Base-by-base conservation (phyloP, 1,139 yeast genomes). In the Nadsonia commutata region DNA sequence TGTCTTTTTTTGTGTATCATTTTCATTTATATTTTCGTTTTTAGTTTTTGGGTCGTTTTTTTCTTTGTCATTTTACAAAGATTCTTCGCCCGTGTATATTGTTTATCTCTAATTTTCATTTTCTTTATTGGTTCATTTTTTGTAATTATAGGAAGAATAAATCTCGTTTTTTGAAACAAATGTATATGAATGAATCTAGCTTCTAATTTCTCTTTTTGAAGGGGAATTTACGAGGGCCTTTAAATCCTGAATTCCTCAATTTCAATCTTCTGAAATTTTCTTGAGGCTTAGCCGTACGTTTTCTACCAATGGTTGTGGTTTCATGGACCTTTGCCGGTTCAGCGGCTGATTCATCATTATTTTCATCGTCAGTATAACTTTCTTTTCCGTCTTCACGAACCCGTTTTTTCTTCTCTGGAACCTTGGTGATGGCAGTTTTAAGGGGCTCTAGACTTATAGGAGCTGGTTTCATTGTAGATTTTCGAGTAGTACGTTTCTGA, bases 1-100 rank as follows among this genome's bases (percentile, higher is more conserved):
- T 18, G 4, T 9, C 38, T 18, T 9, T 36, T 36, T 3, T 36
- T 36, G n/a, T 17, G 7, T 8, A 13, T 19, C 13, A 18, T 20
- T n/a, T 36, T 9, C 20, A 5, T 36, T 8, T 16, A 18, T 4
- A 17, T 36, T 36, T 3, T 36, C 20, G 16, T 36, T 13, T 17
- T 13, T 7, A 17, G 18, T 13, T 13, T 8, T 8, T 8, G 31
- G 31, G 31, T 17, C 20, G 7, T 17, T 36, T 3, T 11, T 11
- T 36, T 36, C 20, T 36, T 17, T 36, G 37, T 18, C 18, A 5
- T 36, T 36, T 36, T 36, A 36, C 18, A 36, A 17, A 17, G 9
- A 36, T 18, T 27, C 36, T 36, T 36, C 22, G 36, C 17, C 42
- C 36, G 39, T 33, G 27, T 36, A 31, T 37, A 40, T 38, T 22